Base-by-base conservation (phyloP, 1,139 yeast genomes). In the Suhomyces anneliseae region DNA sequence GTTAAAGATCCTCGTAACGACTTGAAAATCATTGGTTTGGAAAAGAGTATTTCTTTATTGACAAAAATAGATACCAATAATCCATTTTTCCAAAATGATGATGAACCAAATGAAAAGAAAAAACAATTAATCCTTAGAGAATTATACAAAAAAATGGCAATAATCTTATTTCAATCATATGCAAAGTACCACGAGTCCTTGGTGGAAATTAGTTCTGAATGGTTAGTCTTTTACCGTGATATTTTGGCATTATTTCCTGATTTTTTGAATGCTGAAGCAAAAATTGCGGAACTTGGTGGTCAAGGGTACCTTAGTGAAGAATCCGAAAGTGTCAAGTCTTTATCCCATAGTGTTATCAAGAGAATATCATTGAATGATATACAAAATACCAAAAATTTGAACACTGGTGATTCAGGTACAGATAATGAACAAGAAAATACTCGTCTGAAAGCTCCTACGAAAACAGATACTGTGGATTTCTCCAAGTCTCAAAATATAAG, bases 151-250 rank as follows among this genome's bases (percentile, higher is more conserved):
- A 59, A 60, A 27, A 72, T 69, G 45, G 74, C 72, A 1, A 47
- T 59, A 1, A 50, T 69, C 2, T 54, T 71, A 15, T 75, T 75
- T 53, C 72, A 69, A 41, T 54, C 63, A 15, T 72, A 70, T 50
- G 54, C 63, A 2, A 69, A 65, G 48, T 75, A 64, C 52, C 76
- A 72, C 45, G 78, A 74, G 50, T 54, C 79, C 0, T 57, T 75
- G 39, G 75, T 72, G 2, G 77, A 65, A 4, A 70, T 74, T 31
- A 65, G 76, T 9, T 71, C 73, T 3, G 77, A 72, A 38, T 75
- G 80, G 80, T 45, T 74, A 11, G 57, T 74, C 2, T 62, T 74
- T 2, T 69, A 65, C 40, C 56, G 60, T 19, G 76, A 70, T 39
- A 63, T 74, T 1, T 58, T 75, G 12, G 55, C 56, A 2, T 52